These are phyloP conservation scores for Sclerotinia glacialis DNA, from an alignment of 2,329 filamentous ascomycete genomes.

Conservation along the genomic window DNA sequence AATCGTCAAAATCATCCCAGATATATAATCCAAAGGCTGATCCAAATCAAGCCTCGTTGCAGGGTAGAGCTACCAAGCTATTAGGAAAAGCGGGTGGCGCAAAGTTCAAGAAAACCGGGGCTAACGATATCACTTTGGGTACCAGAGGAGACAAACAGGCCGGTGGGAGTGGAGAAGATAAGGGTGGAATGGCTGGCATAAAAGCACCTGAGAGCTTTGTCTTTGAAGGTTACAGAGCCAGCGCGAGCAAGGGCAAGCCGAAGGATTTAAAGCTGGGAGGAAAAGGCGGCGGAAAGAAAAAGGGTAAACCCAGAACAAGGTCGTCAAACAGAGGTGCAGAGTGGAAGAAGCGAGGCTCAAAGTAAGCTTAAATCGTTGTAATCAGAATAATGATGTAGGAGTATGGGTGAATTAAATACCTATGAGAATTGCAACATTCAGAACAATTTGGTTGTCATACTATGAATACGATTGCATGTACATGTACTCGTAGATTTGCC, in stretches of 20 bases:
- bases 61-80: conserved; percentile 71
- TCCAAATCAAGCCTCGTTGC: conserved; percentile 65
- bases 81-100: conserved; percentile 67
- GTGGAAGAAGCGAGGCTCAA: conserved; percentile 42
- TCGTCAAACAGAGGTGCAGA: conserved; percentile 39
- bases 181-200: conserved; percentile 38
- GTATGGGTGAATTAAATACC: not conserved
- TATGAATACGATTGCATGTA: not conserved
- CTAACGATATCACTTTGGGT: conserved; percentile 34
- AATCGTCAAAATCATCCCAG: conserved; percentile 36
- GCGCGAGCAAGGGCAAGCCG: conserved; percentile 60
- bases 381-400: conserved; percentile 4
- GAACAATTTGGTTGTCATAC: not conserved
- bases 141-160: conserved; percentile 26
- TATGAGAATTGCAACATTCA: not conserved
- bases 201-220: conserved; percentile 65
- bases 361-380: conserved; percentile 33
- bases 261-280: conserved; percentile 60
- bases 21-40: conserved; percentile 68
- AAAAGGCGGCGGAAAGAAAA: conserved; percentile 52
- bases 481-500: not conserved
- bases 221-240: conserved; percentile 79
- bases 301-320: conserved; percentile 44
- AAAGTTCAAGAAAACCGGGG: conserved; percentile 37
- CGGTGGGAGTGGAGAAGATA: conserved; percentile 12